Evolutionary conservation across 2,329 filamentous ascomycete species (phyloP).

Genomic region (Dothideomycetidae sp.): DNA sequence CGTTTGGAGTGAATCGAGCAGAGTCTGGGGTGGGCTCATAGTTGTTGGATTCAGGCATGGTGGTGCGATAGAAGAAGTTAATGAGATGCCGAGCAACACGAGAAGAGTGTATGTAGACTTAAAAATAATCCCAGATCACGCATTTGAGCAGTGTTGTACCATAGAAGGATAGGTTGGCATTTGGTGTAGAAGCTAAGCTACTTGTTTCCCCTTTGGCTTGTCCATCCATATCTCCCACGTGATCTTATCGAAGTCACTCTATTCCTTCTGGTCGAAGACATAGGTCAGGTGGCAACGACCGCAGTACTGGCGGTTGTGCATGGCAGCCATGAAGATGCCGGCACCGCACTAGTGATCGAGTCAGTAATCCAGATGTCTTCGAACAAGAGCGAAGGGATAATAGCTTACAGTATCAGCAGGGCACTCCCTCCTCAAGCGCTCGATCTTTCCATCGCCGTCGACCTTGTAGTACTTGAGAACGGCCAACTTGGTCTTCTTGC

Average conservation of each 20-base stretch:
- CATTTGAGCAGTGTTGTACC: too few species aligned
- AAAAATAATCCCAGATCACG: too few species aligned
- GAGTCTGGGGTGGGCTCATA: too few species aligned
- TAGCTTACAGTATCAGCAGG: conserved; percentile 68
- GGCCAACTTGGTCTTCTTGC: conserved; percentile 99
- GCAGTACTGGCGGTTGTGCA: conserved; percentile 99
- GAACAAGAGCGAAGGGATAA: neutral
- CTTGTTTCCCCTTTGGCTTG: neutral
- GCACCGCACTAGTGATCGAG: conserved; percentile 66
- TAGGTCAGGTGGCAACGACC: conserved; percentile 57
- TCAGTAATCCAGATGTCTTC: conserved; percentile 4
- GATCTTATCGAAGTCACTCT: neutral
- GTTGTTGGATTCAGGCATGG: too few species aligned
- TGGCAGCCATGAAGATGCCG: conserved; percentile 99
- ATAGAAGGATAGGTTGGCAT: too few species aligned
- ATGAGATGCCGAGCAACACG: too few species aligned
- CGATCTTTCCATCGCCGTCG: conserved; percentile 98
- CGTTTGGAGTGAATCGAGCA: too few species aligned
- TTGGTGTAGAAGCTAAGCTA: neutral
- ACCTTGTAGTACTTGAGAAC: conserved; percentile 99
- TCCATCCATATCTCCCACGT: neutral
- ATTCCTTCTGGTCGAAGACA: conserved; percentile 46
- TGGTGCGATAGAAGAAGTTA: too few species aligned
- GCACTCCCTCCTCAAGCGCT: conserved; percentile 97
- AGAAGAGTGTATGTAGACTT: too few species aligned